phyloP scores from a whole-genome alignment of 306 rosid genomes.

The Crotalaria pallida region DNA sequence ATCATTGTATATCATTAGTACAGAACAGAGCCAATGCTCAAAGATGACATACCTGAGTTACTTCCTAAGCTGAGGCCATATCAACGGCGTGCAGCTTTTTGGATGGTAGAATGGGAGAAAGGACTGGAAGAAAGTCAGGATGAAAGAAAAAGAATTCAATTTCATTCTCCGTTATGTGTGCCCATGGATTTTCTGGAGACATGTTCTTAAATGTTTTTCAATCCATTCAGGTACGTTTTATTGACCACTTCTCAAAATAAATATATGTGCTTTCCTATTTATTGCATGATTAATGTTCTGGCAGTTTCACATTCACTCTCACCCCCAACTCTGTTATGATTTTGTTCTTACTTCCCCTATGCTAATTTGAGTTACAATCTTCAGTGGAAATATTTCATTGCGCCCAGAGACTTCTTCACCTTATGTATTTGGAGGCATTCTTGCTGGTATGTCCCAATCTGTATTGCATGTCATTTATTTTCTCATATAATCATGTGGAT shows the following conservation, averaged over 20 bases:
- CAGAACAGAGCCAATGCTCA: conserved; percentile 73
- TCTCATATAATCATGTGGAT: neutral
- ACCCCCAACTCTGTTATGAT: conserved; percentile 4
- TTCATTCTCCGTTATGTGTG: conserved; percentile 72
- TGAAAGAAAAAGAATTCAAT: conserved; percentile 40
- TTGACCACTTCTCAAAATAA: conserved; percentile 15
- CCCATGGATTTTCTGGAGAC: conserved; percentile 64
- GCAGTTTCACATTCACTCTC: neutral
- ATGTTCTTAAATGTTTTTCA: conserved; percentile 65
- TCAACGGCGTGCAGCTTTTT: conserved; percentile 89
- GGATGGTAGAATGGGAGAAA: conserved; percentile 91
- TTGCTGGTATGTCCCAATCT: conserved; percentile 71
- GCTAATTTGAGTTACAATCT: conserved; percentile 33
- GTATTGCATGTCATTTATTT: conserved; percentile 25
- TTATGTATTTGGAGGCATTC: conserved; percentile 79
- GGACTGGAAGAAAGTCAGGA: conserved; percentile 36
- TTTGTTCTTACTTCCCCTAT: conserved; percentile 17
- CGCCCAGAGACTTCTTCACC: conserved; percentile 50
- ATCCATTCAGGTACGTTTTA: conserved; percentile 76
- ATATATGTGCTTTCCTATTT: neutral
- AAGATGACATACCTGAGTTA: conserved; percentile 66
- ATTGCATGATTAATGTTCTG: conserved; percentile 13
- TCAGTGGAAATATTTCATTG: conserved; percentile 85
- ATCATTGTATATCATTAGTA: conserved; percentile 29
- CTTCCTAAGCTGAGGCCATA: conserved; percentile 88